phyloP scores from a whole-genome alignment of 2,329 filamentous ascomycete species.

The Xylaria sp. region DNA sequence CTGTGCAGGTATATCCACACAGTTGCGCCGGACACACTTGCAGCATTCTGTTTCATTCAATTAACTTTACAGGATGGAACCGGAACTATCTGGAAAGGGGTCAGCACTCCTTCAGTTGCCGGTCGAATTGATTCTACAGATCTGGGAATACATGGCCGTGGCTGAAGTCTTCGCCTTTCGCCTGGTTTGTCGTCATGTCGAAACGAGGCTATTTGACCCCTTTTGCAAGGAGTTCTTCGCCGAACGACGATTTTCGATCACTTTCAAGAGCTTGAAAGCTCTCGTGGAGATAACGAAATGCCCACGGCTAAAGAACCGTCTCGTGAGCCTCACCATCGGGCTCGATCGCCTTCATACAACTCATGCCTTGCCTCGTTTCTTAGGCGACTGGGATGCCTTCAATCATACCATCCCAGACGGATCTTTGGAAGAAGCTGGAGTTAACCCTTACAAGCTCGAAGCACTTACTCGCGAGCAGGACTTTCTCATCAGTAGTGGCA shows the following conservation, averaged over 20 bases:
- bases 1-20: not conserved
- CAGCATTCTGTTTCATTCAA: not conserved
- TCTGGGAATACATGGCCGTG: constrained; percentile 29
- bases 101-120: constrained; percentile 34
- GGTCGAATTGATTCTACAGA: constrained; percentile 33
- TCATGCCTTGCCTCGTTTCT: constrained; percentile 27
- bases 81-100: constrained; percentile 17
- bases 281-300: constrained; percentile 34
- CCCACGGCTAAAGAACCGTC: constrained; percentile 23
- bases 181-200: constrained; percentile 31
- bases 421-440: constrained; percentile 18
- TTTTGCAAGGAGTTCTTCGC: constrained; percentile 36
- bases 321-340: constrained; percentile 35
- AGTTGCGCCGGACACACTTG: not conserved
- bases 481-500: constrained; percentile 33
- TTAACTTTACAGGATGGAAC: constrained; percentile 4
- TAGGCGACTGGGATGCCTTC: constrained; percentile 14
- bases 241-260: constrained; percentile 36
- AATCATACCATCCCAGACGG: constrained; percentile 7
- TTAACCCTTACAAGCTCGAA: constrained; percentile 29
- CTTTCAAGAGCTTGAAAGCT: constrained; percentile 31
- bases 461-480: constrained; percentile 32
- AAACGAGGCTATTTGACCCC: constrained; percentile 29
- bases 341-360: constrained; percentile 33
- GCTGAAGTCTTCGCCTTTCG: constrained; percentile 33